These are phyloP conservation scores for Jaapia argillacea DNA, from an alignment of 768 basidiomycete genomes.

Conservation along the genomic window DNA sequence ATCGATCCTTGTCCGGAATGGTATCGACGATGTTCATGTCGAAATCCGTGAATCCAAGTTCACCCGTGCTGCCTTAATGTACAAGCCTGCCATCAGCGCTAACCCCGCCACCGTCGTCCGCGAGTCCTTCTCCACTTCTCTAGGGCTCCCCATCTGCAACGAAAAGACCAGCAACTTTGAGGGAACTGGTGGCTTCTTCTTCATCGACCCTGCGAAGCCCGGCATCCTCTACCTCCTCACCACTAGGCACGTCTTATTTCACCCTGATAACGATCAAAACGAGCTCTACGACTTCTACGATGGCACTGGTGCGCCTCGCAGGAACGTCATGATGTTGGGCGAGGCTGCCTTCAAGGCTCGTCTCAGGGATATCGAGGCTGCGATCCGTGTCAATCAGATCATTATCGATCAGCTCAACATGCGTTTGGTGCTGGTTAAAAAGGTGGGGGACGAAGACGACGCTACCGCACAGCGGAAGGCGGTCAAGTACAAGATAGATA, in stretches of 20 bases:
- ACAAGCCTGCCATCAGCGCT: constrained; percentile 4
- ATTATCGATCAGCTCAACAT: too few species aligned
- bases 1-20: constrained; percentile 4
- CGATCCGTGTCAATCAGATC: too few species aligned
- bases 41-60: constrained; percentile 9
- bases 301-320: too few species aligned
- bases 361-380: constrained; percentile 2
- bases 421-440: too few species aligned
- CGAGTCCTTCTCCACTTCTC: constrained; percentile 11
- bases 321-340: constrained; percentile 12
- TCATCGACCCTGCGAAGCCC: constrained; percentile 7
- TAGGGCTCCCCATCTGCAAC: constrained; percentile 11
- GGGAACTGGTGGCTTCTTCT: constrained; percentile 13
- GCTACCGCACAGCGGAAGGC: too few species aligned
- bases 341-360: constrained; percentile 6
- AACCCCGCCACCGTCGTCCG: constrained; percentile 7
- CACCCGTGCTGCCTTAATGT: constrained; percentile 5
- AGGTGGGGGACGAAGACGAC: too few species aligned
- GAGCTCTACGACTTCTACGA: constrained; percentile 1
- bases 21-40: constrained; percentile 11
- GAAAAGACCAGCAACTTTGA: constrained; percentile 4
- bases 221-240: constrained; percentile 11
- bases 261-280: constrained; percentile 9
- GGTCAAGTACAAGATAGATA: too few species aligned
- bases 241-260: constrained; percentile 8